These are phyloP conservation scores for Glomus cerebriforme DNA, from an alignment of 192 early-diverging fungal species.

Conservation along the genomic window DNA sequence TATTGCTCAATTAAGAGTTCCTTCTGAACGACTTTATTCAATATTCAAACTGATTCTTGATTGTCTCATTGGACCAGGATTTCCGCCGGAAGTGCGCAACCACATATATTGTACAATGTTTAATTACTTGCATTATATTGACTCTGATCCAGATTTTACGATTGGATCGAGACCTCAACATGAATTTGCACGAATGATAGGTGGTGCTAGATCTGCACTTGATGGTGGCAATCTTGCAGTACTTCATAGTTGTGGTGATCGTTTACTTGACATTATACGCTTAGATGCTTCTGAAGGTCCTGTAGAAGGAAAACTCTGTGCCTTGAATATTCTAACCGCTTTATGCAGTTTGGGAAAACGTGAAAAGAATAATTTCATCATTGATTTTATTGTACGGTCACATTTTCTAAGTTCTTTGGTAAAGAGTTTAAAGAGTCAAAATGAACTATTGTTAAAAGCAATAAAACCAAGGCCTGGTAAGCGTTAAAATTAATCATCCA, in stretches of 20 bases:
- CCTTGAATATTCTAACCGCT: slow-evolving; percentile 76
- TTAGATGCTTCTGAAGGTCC: slow-evolving; percentile 83
- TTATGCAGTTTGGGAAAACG: slow-evolving; percentile 56
- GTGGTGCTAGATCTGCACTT: slow-evolving; percentile 31
- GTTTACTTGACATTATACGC: slow-evolving; percentile 71
- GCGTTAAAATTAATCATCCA: not conserved
- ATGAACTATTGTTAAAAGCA: slow-evolving; percentile 23
- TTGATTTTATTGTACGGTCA: slow-evolving; percentile 41
- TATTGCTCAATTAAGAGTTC: slow-evolving; percentile 18
- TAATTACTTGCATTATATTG: slow-evolving; percentile 28
- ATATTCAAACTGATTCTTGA: slow-evolving; percentile 39
- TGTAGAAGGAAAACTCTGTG: slow-evolving; percentile 82
- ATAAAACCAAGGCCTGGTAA: not conserved
- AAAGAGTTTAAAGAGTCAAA: slow-evolving; percentile 3
- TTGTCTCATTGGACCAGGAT: slow-evolving; percentile 13
- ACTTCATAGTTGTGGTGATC: slow-evolving; percentile 61
- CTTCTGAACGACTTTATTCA: slow-evolving; percentile 35
- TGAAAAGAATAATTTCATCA: slow-evolving; percentile 47
- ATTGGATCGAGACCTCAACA: slow-evolving; percentile 4
- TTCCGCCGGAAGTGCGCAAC: slow-evolving; percentile 15
- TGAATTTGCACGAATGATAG: not conserved
- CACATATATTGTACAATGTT: slow-evolving; percentile 23
- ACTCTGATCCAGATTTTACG: slow-evolving; percentile 1
- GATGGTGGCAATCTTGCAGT: slow-evolving; percentile 53
- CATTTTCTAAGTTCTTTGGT: slow-evolving; percentile 1